These are phyloP conservation scores for Cystoderma amianthinum DNA, from an alignment of 768 basidiomycete species.

Conservation along the genomic window DNA sequence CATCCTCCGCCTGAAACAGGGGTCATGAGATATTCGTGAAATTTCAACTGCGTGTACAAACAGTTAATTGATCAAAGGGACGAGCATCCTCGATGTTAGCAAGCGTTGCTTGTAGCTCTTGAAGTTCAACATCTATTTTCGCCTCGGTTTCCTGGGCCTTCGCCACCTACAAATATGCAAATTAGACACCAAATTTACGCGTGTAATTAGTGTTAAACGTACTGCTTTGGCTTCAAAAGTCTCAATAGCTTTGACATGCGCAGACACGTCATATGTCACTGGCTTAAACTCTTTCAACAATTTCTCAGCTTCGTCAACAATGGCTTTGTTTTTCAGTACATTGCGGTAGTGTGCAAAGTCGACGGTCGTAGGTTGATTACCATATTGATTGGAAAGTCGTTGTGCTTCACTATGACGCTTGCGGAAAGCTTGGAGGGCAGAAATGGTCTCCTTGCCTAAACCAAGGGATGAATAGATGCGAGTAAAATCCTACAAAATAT, in stretches of 20 bases:
- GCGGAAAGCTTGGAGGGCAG: constrained; percentile 90
- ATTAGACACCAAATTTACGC: constrained; percentile 2
- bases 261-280: constrained; percentile 83
- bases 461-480: constrained; percentile 78
- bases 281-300: constrained; percentile 86
- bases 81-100: constrained; percentile 96
- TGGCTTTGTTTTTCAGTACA: constrained; percentile 84
- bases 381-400: constrained; percentile 56
- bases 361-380: constrained; percentile 71
- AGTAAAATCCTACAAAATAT: constrained; percentile 62
- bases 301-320: constrained; percentile 93
- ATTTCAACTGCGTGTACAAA: constrained; percentile 32
- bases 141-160: constrained; percentile 85
- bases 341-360: constrained; percentile 91
- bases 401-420: constrained; percentile 91
- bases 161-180: constrained; percentile 48
- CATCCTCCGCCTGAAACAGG: constrained; percentile 67
- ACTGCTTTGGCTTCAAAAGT: constrained; percentile 96
- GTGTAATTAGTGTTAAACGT: constrained; percentile 6
- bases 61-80: constrained; percentile 95
- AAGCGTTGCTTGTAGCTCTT: constrained; percentile 87
- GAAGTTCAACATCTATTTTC: constrained; percentile 88
- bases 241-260: constrained; percentile 92
- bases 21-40: neutral
- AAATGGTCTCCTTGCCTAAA: constrained; percentile 88